These are phyloP conservation scores for Nasturtium officinale DNA, from an alignment of 345 rosid genomes.

Conservation along the genomic window DNA sequence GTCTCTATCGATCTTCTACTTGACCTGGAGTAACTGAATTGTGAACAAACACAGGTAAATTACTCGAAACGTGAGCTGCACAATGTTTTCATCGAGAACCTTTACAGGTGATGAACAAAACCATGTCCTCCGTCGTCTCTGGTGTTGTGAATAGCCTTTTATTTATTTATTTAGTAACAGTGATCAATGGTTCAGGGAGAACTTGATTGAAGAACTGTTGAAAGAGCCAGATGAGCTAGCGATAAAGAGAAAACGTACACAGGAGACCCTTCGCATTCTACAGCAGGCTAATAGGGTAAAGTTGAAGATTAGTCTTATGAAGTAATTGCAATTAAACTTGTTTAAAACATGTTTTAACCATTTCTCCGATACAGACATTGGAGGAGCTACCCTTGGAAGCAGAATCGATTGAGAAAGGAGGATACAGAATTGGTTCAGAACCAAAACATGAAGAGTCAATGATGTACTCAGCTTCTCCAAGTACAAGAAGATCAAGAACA, in stretches of 20 bases:
- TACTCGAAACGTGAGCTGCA: conserved; percentile 91
- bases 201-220: conserved; percentile 89
- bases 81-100: conserved; percentile 88
- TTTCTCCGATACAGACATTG: conserved; percentile 57
- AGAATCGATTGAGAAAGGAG: conserved; percentile 76
- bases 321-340: neutral
- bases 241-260: conserved; percentile 71
- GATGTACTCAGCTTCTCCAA: neutral
- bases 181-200: conserved; percentile 58
- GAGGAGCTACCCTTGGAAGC: conserved; percentile 92
- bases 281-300: conserved; percentile 83
- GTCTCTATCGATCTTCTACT: too few relatives aligned
- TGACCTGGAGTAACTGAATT: too few relatives aligned
- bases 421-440: conserved; percentile 63
- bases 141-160: neutral
- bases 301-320: conserved; percentile 3
- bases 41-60: conserved; percentile 58
- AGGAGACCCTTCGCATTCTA: conserved; percentile 74
- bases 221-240: conserved; percentile 94
- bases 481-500: conserved; percentile 9
- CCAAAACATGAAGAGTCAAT: conserved; percentile 13
- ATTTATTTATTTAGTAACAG: neutral
- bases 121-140: neutral
- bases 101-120: conserved; percentile 65
- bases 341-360: neutral